phyloP scores from a whole-genome alignment of 2,329 filamentous ascomycete species.

The Anisogramma anomala region DNA sequence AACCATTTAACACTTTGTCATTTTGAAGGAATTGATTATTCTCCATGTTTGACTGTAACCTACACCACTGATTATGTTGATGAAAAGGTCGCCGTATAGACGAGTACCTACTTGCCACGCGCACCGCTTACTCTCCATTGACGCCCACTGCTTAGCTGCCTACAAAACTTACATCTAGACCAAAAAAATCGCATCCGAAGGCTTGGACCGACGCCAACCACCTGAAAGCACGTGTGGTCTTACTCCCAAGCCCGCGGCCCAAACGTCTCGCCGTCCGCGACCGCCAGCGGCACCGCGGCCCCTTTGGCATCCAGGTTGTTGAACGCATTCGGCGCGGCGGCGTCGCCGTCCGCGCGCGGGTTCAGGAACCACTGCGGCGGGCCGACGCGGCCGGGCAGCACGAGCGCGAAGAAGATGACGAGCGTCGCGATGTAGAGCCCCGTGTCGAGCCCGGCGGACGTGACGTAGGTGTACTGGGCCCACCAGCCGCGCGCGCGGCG shows the following conservation, averaged over 20 bases:
- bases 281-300: conserved; percentile 2
- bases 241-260: conserved; percentile 25
- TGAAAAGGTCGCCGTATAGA: no score
- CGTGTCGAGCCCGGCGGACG: conserved; percentile 39
- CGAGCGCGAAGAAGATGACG: conserved; percentile 26
- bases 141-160: no score
- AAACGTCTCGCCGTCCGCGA: conserved; percentile 29
- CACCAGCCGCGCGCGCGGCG: conserved; percentile 39
- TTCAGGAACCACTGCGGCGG: conserved; percentile 15
- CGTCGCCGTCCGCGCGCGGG: conserved; percentile 29
- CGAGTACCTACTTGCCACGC: no score
- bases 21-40: no score
- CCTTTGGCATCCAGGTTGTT: conserved; percentile 7
- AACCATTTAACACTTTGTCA: no score
- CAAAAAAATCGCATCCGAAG: no score
- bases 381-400: conserved; percentile 11
- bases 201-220: no score
- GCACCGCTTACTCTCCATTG: no score
- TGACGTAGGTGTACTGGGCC: conserved; percentile 44
- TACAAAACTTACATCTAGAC: no score
- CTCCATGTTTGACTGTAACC: no score
- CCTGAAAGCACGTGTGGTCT: no score
- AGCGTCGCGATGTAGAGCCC: conserved; percentile 42
- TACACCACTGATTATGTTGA: no score
- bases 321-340: conserved; percentile 17